phyloP scores from a whole-genome alignment of 2,329 filamentous ascomycete species.

The Botrytis tulipae region DNA sequence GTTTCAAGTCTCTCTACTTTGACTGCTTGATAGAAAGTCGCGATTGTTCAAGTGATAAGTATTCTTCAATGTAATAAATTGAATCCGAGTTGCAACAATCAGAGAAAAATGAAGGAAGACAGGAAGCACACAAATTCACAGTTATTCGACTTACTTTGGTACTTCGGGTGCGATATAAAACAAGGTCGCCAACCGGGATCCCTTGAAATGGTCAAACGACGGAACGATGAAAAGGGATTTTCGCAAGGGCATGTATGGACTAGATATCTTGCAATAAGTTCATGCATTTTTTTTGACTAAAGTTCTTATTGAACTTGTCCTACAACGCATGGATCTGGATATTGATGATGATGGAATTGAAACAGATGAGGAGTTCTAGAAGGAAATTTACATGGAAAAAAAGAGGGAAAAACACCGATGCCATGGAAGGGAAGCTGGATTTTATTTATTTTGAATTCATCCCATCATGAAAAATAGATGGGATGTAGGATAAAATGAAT shows the following conservation, averaged over 20 bases:
- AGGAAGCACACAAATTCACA: background rate
- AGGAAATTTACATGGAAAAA: background rate
- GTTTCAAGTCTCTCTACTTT: background rate
- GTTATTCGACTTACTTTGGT: background rate
- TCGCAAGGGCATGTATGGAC: constrained; percentile 11
- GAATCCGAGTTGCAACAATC: background rate
- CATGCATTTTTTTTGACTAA: constrained; percentile 15
- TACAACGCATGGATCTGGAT: constrained; percentile 1
- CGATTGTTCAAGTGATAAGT: background rate
- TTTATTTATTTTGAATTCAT: background rate
- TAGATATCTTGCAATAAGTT: constrained; percentile 7
- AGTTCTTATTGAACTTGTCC: constrained; percentile 4
- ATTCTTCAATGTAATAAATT: background rate
- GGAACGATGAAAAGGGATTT: constrained; percentile 3
- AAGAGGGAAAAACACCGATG: background rate
- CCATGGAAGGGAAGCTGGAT: background rate
- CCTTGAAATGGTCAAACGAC: constrained; percentile 22
- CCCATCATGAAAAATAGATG: background rate
- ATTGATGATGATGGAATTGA: constrained; percentile 11
- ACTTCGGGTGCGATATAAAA: constrained; percentile 15
- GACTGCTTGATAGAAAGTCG: background rate
- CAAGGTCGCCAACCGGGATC: constrained; percentile 15
- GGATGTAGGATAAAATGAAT: background rate
- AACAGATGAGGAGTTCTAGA: background rate
- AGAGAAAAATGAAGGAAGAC: background rate